Percentiles rank a stretch among this genome's conserved stretches.
These are phyloP conservation scores for Sphaceloma murrayae DNA, from an alignment of 2,329 filamentous ascomycete species.

Conservation along the genomic window DNA sequence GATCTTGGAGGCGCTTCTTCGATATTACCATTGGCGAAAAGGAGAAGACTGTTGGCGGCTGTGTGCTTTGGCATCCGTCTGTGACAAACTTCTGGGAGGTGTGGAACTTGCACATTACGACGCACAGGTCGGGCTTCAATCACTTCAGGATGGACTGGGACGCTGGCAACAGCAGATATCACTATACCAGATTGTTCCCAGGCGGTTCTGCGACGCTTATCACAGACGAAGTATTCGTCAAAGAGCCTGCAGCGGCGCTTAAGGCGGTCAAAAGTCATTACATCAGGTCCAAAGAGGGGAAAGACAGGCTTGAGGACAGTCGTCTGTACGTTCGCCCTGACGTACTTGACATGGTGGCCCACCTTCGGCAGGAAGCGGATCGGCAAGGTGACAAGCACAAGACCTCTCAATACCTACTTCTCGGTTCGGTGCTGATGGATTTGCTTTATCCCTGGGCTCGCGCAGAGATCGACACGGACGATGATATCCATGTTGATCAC, in stretches of 20 bases:
- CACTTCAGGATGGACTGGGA: conserved; percentile 11
- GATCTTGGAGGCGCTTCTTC: conserved; percentile 14
- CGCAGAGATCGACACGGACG: neutral
- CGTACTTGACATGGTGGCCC: conserved; percentile 2
- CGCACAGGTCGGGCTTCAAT: conserved; percentile 13
- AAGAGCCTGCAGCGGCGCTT: conserved; percentile 31
- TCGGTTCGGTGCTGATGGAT: neutral
- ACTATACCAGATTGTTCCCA: conserved; percentile 30
- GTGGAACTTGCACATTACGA: conserved; percentile 18
- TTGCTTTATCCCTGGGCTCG: neutral
- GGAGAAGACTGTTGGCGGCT: conserved; percentile 1
- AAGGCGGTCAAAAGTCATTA: conserved; percentile 28
- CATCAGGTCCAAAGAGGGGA: neutral
- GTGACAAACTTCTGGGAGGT: conserved; percentile 16
- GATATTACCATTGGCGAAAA: conserved; percentile 18
- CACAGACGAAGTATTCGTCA: conserved; percentile 36
- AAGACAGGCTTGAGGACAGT: too few relatives aligned
- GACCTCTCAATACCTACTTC: neutral
- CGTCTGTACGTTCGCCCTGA: conserved; percentile 9
- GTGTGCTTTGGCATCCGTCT: conserved; percentile 17
- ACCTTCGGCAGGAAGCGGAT: neutral
- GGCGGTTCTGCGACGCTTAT: conserved; percentile 34
- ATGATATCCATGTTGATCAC: neutral
- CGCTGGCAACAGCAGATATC: conserved; percentile 12
- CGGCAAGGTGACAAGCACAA: neutral